These are phyloP conservation scores for Parietaria judaica DNA, from an alignment of 306 rosid genomes.

Conservation along the genomic window DNA sequence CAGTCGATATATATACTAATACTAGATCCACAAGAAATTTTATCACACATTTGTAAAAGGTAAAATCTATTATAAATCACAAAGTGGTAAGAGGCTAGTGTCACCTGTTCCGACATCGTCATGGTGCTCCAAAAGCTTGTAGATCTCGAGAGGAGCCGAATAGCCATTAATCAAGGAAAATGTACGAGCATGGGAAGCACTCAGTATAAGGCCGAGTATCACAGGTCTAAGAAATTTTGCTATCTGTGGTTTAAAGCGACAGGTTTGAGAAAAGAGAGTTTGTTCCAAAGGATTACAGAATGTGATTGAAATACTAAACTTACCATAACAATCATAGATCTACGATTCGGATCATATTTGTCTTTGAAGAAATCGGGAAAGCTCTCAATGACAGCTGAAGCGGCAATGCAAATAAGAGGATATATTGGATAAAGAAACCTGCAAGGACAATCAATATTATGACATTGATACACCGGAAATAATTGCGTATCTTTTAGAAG, in stretches of 20 bases:
- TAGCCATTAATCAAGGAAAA: conserved; percentile 90
- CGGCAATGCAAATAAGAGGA: conserved; percentile 92
- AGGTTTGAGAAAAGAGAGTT: conserved; percentile 5
- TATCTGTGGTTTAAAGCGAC: conserved; percentile 34
- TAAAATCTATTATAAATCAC: background rate
- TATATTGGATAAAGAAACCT: conserved; percentile 97
- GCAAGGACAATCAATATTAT: conserved; percentile 16
- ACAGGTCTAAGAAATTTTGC: conserved; percentile 76
- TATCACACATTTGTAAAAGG: background rate
- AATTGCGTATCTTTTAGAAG: too few species aligned
- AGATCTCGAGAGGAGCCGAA: conserved; percentile 84
- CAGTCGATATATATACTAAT: background rate
- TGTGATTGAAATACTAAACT: conserved; percentile 14
- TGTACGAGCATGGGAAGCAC: conserved; percentile 89
- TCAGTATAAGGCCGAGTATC: conserved; percentile 65
- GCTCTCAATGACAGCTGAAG: conserved; percentile 94
- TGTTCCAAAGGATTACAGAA: conserved; percentile 7
- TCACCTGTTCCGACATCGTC: conserved; percentile 58
- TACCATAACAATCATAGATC: conserved; percentile 45
- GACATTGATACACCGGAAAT: too few species aligned
- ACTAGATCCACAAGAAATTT: background rate
- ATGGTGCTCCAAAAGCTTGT: conserved; percentile 85
- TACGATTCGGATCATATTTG: conserved; percentile 43
- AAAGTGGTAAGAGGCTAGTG: conserved; percentile 12
- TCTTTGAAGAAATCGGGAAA: conserved; percentile 79